phyloP scores from a whole-genome alignment of 176 grass and related monocot genomes.

The Bothriochloa decipiens region DNA sequence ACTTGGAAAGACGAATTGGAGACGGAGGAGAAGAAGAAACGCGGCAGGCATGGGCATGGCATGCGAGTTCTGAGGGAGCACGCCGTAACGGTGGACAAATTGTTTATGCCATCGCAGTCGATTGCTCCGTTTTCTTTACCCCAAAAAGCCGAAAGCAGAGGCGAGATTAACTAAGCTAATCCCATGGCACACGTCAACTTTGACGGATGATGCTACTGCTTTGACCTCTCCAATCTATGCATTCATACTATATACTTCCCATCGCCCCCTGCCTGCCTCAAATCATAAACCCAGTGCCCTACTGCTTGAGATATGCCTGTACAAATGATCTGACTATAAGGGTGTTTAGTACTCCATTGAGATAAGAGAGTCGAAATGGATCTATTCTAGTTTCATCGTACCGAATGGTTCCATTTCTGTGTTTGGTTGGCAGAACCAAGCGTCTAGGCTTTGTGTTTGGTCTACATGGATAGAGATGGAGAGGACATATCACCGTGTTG shows the following conservation, averaged over 20 bases:
- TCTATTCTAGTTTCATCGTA: no score
- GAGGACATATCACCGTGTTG: no score
- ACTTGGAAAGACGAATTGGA: neutral
- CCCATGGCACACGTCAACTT: constrained; percentile 35
- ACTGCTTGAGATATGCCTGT: no score
- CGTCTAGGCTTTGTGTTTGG: no score
- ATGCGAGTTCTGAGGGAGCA: constrained; percentile 38
- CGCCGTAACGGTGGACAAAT: constrained; percentile 51
- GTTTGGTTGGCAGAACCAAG: no score
- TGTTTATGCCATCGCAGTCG: constrained; percentile 32
- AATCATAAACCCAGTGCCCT: neutral
- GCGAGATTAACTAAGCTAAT: constrained; percentile 35
- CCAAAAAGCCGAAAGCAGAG: constrained; percentile 68
- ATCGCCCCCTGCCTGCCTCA: neutral
- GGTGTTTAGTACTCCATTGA: no score
- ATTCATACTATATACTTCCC: neutral
- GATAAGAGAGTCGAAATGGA: no score
- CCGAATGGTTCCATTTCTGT: no score
- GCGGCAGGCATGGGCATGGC: neutral
- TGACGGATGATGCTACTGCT: neutral
- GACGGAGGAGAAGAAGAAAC: neutral
- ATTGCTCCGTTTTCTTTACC: neutral
- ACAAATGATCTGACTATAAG: no score
- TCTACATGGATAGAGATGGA: no score
- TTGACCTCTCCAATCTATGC: neutral